A percentile compares a stretch with the other conserved stretches of the same genome.
phyloP scores from a whole-genome alignment of 208 protist species.

The Herpetomonas tarakana region DNA sequence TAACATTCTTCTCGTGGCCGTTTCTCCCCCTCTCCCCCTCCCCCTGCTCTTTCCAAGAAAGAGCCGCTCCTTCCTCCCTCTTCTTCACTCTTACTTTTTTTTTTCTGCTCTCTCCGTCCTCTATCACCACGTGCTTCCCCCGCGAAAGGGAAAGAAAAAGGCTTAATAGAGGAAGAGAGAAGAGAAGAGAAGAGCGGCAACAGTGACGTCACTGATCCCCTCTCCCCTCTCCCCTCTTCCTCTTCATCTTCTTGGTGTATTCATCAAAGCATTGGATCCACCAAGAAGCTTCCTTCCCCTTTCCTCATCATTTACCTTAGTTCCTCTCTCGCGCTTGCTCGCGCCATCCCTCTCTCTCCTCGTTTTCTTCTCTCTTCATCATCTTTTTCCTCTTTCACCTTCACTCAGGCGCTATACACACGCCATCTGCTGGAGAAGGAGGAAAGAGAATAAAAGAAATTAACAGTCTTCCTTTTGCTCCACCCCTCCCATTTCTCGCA shows the following conservation, averaged over 20 bases:
- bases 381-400: constrained; percentile 9
- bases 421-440: too few relatives aligned
- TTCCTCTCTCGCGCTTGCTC: background rate
- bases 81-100: constrained; percentile 7
- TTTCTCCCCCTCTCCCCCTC: background rate
- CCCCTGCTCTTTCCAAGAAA: background rate
- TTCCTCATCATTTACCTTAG: constrained; percentile 4
- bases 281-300: background rate
- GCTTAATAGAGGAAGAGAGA: too few relatives aligned
- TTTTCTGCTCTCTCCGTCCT: background rate
- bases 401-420: too few relatives aligned
- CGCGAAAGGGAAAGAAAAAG: too few relatives aligned
- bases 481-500: too few relatives aligned
- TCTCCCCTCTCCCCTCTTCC: too few relatives aligned
- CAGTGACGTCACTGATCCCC: too few relatives aligned
- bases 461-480: too few relatives aligned
- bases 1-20: constrained; percentile 2
- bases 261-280: too few relatives aligned
- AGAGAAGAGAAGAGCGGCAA: too few relatives aligned
- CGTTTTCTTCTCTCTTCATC: constrained; percentile 1
- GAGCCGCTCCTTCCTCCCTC: background rate
- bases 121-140: constrained; percentile 1
- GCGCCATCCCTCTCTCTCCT: background rate
- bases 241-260: too few relatives aligned
- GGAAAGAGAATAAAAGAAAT: too few relatives aligned